These are phyloP conservation scores for Lentinula edodes DNA, from an alignment of 768 basidiomycete genomes.

Conservation along the genomic window DNA sequence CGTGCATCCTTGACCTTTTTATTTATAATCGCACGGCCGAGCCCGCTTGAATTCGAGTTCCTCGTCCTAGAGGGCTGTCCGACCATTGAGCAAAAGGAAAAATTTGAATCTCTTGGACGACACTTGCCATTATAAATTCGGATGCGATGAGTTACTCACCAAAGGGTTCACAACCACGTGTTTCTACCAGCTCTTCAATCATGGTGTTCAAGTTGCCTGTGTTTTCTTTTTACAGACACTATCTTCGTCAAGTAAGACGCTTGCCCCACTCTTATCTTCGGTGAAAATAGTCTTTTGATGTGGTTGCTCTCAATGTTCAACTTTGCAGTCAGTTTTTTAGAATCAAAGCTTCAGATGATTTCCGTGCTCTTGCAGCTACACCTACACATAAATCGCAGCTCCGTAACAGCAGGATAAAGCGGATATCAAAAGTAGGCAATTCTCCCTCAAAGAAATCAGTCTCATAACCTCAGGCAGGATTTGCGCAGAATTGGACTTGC, in stretches of 20 bases:
- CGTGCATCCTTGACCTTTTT: constrained; percentile 76
- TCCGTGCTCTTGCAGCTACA: constrained; percentile 39
- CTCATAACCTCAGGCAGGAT: constrained; percentile 32
- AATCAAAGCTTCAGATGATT: constrained; percentile 52
- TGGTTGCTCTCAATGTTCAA: constrained; percentile 1
- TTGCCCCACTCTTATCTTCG: constrained; percentile 40
- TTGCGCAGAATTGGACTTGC: constrained; percentile 48
- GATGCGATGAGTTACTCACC: background rate
- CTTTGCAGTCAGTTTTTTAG: constrained; percentile 57
- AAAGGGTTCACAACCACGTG: background rate
- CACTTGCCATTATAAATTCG: background rate
- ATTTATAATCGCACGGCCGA: constrained; percentile 96
- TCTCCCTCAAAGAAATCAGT: background rate
- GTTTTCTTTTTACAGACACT: constrained; percentile 33
- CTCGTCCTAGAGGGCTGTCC: constrained; percentile 51
- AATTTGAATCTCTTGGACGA: background rate
- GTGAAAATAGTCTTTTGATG: constrained; percentile 17
- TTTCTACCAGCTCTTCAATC: background rate
- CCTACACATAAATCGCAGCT: constrained; percentile 17
- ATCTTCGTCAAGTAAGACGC: constrained; percentile 33
- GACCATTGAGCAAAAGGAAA: background rate
- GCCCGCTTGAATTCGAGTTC: constrained; percentile 69
- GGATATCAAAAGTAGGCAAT: constrained; percentile 42
- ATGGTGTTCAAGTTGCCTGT: constrained; percentile 11
- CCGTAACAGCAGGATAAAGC: constrained; percentile 37